A percentile compares a stretch with the other conserved stretches of the same genome.
These are phyloP conservation scores for Helicostylum pulchrum DNA, from an alignment of 192 early-diverging fungal genomes.

Conservation along the genomic window DNA sequence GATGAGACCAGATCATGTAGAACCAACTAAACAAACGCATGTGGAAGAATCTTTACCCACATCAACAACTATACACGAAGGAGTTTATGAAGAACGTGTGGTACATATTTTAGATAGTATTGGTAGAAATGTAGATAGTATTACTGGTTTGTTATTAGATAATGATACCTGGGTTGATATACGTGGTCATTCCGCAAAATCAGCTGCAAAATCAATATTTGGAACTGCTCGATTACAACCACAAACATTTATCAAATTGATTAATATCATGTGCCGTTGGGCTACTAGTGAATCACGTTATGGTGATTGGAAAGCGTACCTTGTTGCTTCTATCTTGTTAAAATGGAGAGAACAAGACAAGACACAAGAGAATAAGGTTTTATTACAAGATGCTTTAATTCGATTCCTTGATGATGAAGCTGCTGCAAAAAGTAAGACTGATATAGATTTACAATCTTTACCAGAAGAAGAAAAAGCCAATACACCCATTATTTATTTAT, in stretches of 20 bases:
- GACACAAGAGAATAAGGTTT: conserved; percentile 8
- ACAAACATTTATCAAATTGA: conserved; percentile 11
- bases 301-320: conserved; percentile 47
- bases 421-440: neutral
- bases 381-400: conserved; percentile 47
- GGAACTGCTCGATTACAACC: neutral
- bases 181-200: conserved; percentile 28
- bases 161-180: conserved; percentile 23
- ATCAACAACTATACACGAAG: neutral
- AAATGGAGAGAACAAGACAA: conserved; percentile 38
- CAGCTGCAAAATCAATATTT: conserved; percentile 21
- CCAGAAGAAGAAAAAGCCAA: neutral
- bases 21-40: neutral
- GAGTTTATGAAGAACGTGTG: conserved; percentile 24
- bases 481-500: conserved; percentile 39
- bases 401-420: conserved; percentile 44
- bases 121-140: conserved; percentile 24
- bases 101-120: conserved; percentile 32
- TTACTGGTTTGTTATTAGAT: conserved; percentile 17
- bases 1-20: neutral
- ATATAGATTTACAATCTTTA: neutral
- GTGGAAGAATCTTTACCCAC: neutral
- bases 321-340: conserved; percentile 42
- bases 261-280: conserved; percentile 52
- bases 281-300: conserved; percentile 41